Evolutionary conservation across 768 basidiomycete genomes (phyloP), one percentile per base, ranked within the genome.

Genomic region (Hydnomerulius pinastri): DNA sequence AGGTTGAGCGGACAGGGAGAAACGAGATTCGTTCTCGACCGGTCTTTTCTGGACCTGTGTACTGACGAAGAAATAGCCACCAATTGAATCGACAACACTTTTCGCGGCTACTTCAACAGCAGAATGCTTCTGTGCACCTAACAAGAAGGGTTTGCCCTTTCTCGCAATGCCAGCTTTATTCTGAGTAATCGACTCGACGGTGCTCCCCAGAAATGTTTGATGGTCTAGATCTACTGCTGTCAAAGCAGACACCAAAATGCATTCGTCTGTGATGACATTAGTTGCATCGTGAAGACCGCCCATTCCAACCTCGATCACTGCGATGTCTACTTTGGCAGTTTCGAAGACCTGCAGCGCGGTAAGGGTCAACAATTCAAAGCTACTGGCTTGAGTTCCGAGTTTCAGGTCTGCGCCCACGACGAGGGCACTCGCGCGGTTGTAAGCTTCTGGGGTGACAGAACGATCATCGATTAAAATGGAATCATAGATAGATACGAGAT

Each of bases 241-340:
- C 23, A 98, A 74, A 27, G 83, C 88, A n/a, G 90, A 91, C 2
- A 86, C 82, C 27, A 92, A 68, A 35, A 95, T 79, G 43, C 72
- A 72, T 1, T 78, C 74, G 38, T 86, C 80, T 2, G 90, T 80
- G 17, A 98, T 81, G 46, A 89, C 78, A 64, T 99, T 99, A 3
- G 97, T 99, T 17, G 97, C 96, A 65, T 98, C 97, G 43, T 87
- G 70, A 3, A 82, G 77, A 4, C 97, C 97, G 0, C 97, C 97
- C 87, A 99, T 86, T 0, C 97, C 96, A 9, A 93, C 95, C 71
- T 99, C 96, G 37, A 97, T 69, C 9, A 98, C 82, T 18, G 85
- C 87, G 32, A 98, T 61, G 57, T 98, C 95, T 6, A 95, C 77
- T n/a, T 70, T 56, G 2, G 71, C 72, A 7, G 70, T 69, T 62